Base-by-base conservation (phyloP, 179 eudicot genomes). In the Camellia oleifera region DNA sequence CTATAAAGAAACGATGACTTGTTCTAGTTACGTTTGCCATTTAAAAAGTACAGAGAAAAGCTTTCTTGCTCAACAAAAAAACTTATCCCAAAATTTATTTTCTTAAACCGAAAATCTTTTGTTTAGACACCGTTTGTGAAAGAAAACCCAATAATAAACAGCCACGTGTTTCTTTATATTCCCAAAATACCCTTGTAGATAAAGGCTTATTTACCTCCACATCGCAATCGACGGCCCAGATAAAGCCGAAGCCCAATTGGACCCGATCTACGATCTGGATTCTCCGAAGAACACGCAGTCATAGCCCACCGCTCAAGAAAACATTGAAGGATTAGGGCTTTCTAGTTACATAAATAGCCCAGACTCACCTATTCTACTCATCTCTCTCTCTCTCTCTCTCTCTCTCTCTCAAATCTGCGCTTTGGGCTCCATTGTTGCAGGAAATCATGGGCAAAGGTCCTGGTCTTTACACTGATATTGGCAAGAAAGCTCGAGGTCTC, bases 401-500 rank as follows among this genome's bases (percentile, higher is more conserved):
- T n/a, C n/a, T n/a, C n/a, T n/a, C n/a, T n/a, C n/a, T 71, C 75
- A 57, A 18, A 11, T 54, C 48, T 15, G 52, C 46, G 23, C 12
- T 62, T 26, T 63, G 23, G 44, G 50, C 71, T 76, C 72, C 74
- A 78, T 10, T 75, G 74, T 61, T 52, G 62, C 52, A 13, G 46
- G 61, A 63, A 85, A 75, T 79, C 83, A 90, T 90, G 93, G 88
- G 77, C 61, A 90, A 88, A 78, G 93, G 90, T 72, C 90, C 91
- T 3, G 89, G 90, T 42, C 88, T 87, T 58, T 87, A 90, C 89
- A 32, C 86, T 26, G 90, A 86, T 11, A 86, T 88, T 74, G 90
- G 93, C 81, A 90, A 88, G 75, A 84, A 70, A 60, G 85, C 90
- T 32, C 81, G 90, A 88, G 91, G 93, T 90, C 32, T 32, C 32